A percentile compares a stretch with the other conserved stretches of the same genome.
These are phyloP conservation scores for Fraxinus sp. DNA, from an alignment of 305 asterid species.

Conservation along the genomic window DNA sequence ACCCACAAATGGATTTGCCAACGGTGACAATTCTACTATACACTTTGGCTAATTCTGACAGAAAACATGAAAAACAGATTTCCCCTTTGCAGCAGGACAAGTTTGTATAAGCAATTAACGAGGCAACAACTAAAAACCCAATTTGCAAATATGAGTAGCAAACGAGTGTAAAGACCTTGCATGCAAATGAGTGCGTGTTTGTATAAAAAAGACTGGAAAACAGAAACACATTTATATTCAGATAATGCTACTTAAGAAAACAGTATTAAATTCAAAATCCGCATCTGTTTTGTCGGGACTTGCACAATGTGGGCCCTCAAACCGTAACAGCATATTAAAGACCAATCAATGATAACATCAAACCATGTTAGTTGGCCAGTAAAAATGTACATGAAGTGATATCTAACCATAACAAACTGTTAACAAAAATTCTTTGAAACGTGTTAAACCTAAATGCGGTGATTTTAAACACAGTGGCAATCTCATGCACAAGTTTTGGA, in stretches of 20 bases:
- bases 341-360: not conserved
- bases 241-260: slow-evolving; percentile 8
- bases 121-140: not conserved
- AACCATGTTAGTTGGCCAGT: not conserved
- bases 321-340: not conserved
- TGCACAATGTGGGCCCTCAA: not conserved
- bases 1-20: not conserved
- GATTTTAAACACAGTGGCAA: not conserved
- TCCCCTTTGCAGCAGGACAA: not conserved
- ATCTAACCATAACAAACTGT: not conserved
- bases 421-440: not conserved
- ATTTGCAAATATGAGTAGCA: not conserved
- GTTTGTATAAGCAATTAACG: not conserved
- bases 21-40: not conserved
- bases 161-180: not conserved
- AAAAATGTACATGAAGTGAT: not conserved
- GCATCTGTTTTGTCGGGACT: not conserved
- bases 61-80: not conserved
- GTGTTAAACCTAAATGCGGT: not conserved
- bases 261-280: slow-evolving; percentile 1
- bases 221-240: not conserved
- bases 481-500: not conserved
- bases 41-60: not conserved
- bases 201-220: not conserved
- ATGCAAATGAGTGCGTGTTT: not conserved